A percentile compares a stretch with the other conserved stretches of the same genome.
phyloP scores from a whole-genome alignment of 768 basidiomycete species.

The Leccinum barrowsii region DNA sequence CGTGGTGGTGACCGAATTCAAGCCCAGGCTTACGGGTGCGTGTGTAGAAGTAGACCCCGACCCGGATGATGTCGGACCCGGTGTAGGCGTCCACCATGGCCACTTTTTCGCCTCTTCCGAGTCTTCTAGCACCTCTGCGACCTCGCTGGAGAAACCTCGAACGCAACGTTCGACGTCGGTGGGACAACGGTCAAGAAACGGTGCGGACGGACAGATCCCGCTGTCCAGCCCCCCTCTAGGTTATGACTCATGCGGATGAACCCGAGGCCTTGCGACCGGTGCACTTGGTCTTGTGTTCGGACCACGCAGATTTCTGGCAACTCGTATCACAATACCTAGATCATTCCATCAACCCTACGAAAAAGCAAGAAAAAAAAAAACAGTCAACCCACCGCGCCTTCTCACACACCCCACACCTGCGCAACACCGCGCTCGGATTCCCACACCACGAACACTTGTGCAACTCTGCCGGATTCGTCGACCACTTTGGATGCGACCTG shows the following conservation, averaged over 20 bases:
- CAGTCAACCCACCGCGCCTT: constrained; percentile 34
- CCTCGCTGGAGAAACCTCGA: constrained; percentile 48
- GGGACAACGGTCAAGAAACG: background rate
- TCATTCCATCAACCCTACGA: background rate
- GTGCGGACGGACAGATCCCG: constrained; percentile 1
- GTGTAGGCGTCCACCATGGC: constrained; percentile 47
- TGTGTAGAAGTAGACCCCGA: background rate
- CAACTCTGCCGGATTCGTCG: constrained; percentile 45
- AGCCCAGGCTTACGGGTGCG: background rate
- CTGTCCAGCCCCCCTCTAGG: background rate
- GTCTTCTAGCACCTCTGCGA: constrained; percentile 67
- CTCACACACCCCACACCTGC: constrained; percentile 47
- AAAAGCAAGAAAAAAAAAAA: background rate
- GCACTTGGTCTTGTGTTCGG: constrained; percentile 14
- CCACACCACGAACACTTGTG: constrained; percentile 59
- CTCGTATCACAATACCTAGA: constrained; percentile 14
- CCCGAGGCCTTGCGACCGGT: constrained; percentile 3
- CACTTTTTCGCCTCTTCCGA: constrained; percentile 76
- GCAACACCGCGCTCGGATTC: constrained; percentile 56
- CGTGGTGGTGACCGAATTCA: background rate
- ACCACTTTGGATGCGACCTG: constrained; percentile 42
- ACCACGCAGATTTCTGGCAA: constrained; percentile 16
- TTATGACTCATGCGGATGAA: background rate
- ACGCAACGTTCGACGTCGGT: background rate
- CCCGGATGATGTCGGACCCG: constrained; percentile 1